Base-by-base conservation (phyloP, 352 stramenopile species). In the Phytophthora palmivora region DNA sequence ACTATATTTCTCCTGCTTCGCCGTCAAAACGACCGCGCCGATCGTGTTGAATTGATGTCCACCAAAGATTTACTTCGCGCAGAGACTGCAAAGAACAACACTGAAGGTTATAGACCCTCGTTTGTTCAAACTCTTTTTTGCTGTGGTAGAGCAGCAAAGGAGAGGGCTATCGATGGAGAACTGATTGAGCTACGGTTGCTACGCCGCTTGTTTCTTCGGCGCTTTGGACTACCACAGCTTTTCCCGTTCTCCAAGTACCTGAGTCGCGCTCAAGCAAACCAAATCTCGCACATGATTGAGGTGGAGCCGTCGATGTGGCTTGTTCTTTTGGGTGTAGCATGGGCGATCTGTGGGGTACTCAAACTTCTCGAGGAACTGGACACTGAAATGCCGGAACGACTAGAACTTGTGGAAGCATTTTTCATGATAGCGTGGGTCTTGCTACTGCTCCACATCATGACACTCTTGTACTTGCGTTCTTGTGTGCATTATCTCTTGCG, bases 221-320 rank as follows among this genome's bases (percentile, higher is more conserved):
- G 42, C 22, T 34, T 34, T 34, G 30, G 30, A 2, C 30, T 34
- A 12, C 30, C 30, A 2, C 30, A 34, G 7, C 6, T 34, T 34
- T 34, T 34, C 30, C 30, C 30, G n/a, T 34, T 34, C 30, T 34
- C 30, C 7, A 34, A 34, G 42, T 48, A 48, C 21, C 14, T 48
- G 42, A 18, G 42, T 34, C 42, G 22, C 26, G 42, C 78, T 22
- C 82, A 89, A 56, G 79, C 87, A 32, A 88, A 79, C 63, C 73
- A 91, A 61, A 88, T 91, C 44, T 78, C 62, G 9, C 63, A 89
- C 57, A 78, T 91, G 66, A 87, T 91, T 24, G 78, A 91, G 12
- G 78, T 91, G 4, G 54, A 87, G 52, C 70, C 85, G 24, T 77
- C 67, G 12, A 84, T 78, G 55, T 91, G 75, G 78, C 24, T 85